A percentile compares a stretch with the other conserved stretches of the same genome.
Evolutionary conservation across 441 rosid genomes (phyloP).

Genomic region (Erysimum cheiri): DNA sequence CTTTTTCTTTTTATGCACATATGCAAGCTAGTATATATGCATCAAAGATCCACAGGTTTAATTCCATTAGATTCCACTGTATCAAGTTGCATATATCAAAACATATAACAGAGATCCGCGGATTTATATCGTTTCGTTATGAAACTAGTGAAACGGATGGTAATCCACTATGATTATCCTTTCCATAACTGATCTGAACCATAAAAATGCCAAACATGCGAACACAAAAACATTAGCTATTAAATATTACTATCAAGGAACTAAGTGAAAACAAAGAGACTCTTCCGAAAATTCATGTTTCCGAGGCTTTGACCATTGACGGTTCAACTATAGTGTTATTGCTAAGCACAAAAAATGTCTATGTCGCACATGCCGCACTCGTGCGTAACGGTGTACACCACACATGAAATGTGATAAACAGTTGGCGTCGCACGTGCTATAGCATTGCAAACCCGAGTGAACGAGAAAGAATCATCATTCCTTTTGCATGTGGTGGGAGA

Average conservation of each 20-base stretch:
- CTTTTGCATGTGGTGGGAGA: slow-evolving; percentile 41
- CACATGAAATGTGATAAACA: slow-evolving; percentile 33
- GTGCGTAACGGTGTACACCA: slow-evolving; percentile 32
- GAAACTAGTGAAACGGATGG: background rate
- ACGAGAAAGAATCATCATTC: slow-evolving; percentile 42
- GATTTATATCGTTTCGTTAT: too few species aligned
- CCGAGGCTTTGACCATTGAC: slow-evolving; percentile 42
- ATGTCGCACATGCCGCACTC: slow-evolving; percentile 29
- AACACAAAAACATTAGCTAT: slow-evolving; percentile 6
- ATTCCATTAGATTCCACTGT: too few species aligned
- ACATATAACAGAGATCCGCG: too few species aligned
- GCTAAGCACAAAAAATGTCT: slow-evolving; percentile 20
- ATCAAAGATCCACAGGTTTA: too few species aligned
- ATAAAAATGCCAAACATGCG: slow-evolving; percentile 30
- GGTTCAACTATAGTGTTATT: slow-evolving; percentile 15
- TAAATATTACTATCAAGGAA: background rate
- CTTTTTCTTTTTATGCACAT: too few species aligned
- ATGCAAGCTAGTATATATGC: too few species aligned
- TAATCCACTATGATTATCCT: background rate
- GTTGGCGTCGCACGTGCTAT: slow-evolving; percentile 46
- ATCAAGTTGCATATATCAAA: too few species aligned
- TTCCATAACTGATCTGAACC: background rate
- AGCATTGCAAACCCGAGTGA: slow-evolving; percentile 37
- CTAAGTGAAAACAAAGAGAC: slow-evolving; percentile 31
- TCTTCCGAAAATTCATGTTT: slow-evolving; percentile 30